phyloP scores from a whole-genome alignment of 2,329 filamentous ascomycete species.

The Apiospora pterosperma region DNA sequence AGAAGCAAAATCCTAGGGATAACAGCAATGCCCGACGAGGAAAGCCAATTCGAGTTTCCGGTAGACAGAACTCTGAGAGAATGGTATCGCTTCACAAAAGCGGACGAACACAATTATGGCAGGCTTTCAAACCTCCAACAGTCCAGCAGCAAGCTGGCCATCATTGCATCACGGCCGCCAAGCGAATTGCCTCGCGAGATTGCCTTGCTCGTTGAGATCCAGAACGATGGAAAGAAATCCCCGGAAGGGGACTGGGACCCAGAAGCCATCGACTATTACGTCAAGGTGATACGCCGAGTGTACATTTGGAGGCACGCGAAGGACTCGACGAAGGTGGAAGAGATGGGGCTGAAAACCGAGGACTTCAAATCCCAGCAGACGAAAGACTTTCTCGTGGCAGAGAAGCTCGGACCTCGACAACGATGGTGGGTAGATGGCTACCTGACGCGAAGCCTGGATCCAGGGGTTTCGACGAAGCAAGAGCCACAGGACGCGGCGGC shows the following conservation, averaged over 20 bases:
- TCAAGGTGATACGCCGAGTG: background rate
- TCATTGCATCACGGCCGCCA: background rate
- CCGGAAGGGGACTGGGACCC: background rate
- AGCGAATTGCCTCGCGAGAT: constrained; percentile 3
- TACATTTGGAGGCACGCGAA: background rate
- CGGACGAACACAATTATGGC: background rate
- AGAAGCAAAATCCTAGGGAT: background rate
- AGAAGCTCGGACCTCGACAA: background rate
- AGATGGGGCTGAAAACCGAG: background rate
- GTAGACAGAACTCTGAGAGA: constrained; percentile 6
- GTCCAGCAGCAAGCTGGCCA: background rate
- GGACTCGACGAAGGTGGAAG: background rate
- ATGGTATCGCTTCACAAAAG: constrained; percentile 4
- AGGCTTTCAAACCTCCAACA: background rate
- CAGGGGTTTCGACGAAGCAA: background rate
- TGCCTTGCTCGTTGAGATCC: constrained; percentile 5
- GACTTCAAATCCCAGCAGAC: background rate
- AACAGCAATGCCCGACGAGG: background rate
- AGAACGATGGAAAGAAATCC: background rate
- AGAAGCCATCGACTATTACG: background rate
- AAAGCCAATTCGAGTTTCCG: background rate
- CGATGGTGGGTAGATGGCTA: constrained; percentile 7
- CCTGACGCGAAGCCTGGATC: background rate
- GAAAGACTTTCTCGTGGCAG: background rate
- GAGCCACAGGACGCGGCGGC: background rate